phyloP scores from a whole-genome alignment of 2,329 filamentous ascomycete genomes.

The Penicillium digitatum region DNA sequence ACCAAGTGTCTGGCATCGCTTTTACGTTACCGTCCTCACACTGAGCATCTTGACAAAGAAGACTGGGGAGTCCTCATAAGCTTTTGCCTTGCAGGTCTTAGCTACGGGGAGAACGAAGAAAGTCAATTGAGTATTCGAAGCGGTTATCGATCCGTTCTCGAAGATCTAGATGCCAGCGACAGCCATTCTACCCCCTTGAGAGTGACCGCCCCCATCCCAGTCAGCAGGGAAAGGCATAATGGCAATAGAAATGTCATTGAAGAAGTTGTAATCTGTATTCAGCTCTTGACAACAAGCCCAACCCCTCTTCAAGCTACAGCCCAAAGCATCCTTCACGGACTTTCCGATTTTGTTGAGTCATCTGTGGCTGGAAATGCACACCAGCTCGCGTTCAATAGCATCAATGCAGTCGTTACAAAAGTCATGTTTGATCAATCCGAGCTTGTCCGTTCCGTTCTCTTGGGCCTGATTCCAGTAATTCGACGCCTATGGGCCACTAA shows the following conservation, averaged over 20 bases:
- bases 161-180: constrained; percentile 25
- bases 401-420: constrained; percentile 67
- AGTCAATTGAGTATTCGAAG: constrained; percentile 31
- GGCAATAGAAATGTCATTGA: constrained; percentile 42
- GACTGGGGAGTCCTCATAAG: constrained; percentile 66
- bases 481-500: constrained; percentile 70
- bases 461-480: constrained; percentile 65
- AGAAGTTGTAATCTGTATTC: constrained; percentile 63
- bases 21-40: constrained; percentile 69
- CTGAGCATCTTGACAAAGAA: constrained; percentile 68
- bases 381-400: constrained; percentile 67
- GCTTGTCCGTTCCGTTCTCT: constrained; percentile 58
- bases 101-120: constrained; percentile 23
- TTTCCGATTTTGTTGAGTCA: constrained; percentile 60
- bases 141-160: constrained; percentile 25
- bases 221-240: constrained; percentile 24
- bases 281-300: constrained; percentile 59
- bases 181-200: constrained; percentile 31
- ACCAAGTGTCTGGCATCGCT: constrained; percentile 69
- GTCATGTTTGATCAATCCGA: constrained; percentile 65
- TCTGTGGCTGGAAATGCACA: constrained; percentile 59
- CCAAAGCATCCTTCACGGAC: constrained; percentile 53
- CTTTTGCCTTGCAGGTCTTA: constrained; percentile 66
- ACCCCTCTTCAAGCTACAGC: constrained; percentile 61
- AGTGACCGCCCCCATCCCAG: constrained; percentile 27